Evolutionary conservation across 192 early-diverging fungal genomes (phyloP), one percentile per base, ranked within the genome.

Genomic region (Backusella sp.): DNA sequence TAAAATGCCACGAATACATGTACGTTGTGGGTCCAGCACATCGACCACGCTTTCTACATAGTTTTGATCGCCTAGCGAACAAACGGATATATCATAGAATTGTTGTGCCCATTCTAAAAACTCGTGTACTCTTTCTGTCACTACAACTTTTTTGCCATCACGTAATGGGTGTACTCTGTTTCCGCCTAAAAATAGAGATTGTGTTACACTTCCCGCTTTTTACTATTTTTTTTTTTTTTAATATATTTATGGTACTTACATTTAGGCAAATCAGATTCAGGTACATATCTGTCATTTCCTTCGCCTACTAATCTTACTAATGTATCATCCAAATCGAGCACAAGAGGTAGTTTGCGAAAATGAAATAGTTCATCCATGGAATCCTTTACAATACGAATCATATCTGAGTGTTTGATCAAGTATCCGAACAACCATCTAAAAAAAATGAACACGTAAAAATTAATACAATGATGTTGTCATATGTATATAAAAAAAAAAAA

Each of bases 271-370:
- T 79, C 84, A 4, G 67, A 41, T 68, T 90, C 86, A 21, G 90
- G 87, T 0, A 93, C 89, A 83, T 92, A 91, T 62, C 90, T 81
- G 34, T 80, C 80, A 32, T 83, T 83, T 34, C 87, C 86, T 76
- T 86, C 86, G 11, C 90, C 91, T 32, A 92, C 89, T 12, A 91
- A 82, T 0, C 92, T 84, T 17, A 94, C 91, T 0, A 94, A 80
- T 0, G 93, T 94, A 76, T 94, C 93, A 77, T 94, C 93, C 44
- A 94, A 77, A 81, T 94, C 93, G 23, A 94, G 80, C 0, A 94
- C 93, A 19, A 94, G 86, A 1, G 93, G 93, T 7, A 94, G 77
- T 42, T 84, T 84, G 56, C 90, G 79, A 21, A 74, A 76, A 1
- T 76, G 70, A 9, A 91, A 70, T 8, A 94, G 69, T 21, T 79